Conservation (phyloP, 2,329 filamentous ascomycete species). For the Fragosphaeria purpurea region DNA sequence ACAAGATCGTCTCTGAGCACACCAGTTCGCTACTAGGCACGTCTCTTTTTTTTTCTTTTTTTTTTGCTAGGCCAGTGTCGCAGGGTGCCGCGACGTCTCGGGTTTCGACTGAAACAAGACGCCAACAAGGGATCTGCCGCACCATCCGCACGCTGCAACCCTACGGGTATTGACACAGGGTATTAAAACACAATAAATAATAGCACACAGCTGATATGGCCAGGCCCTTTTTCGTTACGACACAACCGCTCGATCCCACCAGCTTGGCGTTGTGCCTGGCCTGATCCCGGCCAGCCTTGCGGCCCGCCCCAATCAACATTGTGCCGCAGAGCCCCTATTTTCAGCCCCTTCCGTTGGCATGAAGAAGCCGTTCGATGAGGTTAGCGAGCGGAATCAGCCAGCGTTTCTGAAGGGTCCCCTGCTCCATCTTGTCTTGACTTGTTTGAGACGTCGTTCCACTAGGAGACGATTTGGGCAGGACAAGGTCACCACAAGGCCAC, state of each 20-base stretch:
- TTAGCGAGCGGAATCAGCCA: constrained; percentile 17
- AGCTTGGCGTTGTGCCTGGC: constrained; percentile 8
- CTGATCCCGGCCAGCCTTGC: constrained; percentile 23
- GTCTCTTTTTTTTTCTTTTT: background rate
- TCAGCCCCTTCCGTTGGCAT: constrained; percentile 13
- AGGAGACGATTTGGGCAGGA: background rate
- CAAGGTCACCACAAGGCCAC: no score
- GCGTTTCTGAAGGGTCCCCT: constrained; percentile 11
- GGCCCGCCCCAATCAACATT: constrained; percentile 20
- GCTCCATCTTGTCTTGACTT: constrained; percentile 8
- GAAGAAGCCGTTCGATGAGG: constrained; percentile 10
- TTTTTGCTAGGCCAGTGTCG: background rate
- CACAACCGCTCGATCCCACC: background rate
- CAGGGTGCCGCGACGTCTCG: constrained; percentile 23
- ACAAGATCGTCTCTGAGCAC: background rate
- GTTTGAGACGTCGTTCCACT: constrained; percentile 20
- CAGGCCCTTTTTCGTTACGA: no score
- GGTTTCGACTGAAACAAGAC: constrained; percentile 37
- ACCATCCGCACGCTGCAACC: constrained; percentile 10
- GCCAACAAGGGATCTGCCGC: constrained; percentile 18
- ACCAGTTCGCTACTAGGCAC: background rate
- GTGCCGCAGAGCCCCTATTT: constrained; percentile 2
- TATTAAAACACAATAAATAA: background rate
- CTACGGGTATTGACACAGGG: background rate
- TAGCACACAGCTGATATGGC: background rate